These are phyloP conservation scores for Coemansia sp. DNA, from an alignment of 192 early-diverging fungal genomes.

Conservation along the genomic window DNA sequence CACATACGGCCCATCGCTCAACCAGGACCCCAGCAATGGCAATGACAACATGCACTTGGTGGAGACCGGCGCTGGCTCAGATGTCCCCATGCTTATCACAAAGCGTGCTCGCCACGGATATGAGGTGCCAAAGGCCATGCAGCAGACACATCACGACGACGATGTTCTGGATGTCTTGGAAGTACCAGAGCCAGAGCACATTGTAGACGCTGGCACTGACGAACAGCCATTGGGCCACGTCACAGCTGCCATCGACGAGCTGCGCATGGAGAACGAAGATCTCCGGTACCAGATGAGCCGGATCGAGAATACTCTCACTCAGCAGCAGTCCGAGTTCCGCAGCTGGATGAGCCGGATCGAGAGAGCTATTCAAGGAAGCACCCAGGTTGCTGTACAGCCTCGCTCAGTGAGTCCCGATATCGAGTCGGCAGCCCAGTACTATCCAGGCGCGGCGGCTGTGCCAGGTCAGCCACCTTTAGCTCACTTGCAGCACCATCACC, in stretches of 20 bases:
- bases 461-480: neutral
- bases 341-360: constrained; percentile 51
- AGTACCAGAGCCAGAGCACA: neutral
- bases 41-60: neutral
- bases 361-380: constrained; percentile 17
- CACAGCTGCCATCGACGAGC: constrained; percentile 13
- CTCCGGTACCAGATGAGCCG: constrained; percentile 37
- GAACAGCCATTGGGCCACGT: neutral
- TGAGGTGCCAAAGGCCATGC: neutral
- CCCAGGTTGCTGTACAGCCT: neutral
- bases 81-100: neutral
- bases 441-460: neutral
- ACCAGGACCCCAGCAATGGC: neutral
- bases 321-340: constrained; percentile 43
- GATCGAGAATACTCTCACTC: constrained; percentile 39
- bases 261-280: constrained; percentile 50
- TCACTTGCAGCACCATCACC: neutral
- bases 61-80: neutral
- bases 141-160: neutral
- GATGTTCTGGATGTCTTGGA: neutral
- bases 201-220: neutral
- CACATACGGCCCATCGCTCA: neutral
- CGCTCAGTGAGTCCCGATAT: constrained; percentile 6
- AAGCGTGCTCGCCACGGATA: neutral
- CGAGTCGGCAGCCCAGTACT: constrained; percentile 9